Base-by-base conservation (phyloP, 331 rosid species). In the Saraca asoca region DNA sequence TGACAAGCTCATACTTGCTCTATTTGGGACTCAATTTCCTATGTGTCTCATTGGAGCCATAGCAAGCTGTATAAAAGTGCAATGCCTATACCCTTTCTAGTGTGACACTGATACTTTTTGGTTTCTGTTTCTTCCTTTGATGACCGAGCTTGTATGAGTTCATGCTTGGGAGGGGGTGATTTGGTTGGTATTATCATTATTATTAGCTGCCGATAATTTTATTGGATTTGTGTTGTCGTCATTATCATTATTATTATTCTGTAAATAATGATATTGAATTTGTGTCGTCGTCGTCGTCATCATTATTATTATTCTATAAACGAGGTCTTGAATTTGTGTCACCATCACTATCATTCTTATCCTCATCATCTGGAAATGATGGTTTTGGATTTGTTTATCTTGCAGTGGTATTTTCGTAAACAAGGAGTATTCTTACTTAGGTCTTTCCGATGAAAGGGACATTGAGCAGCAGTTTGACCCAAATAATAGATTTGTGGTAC, bases 11-110 rank as follows among this genome's bases (percentile, higher is more conserved):
- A 93, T 93, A 58, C 88, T 90, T 6, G 7, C 80, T 29, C 91
- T 93, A 54, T 93, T 93, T 81, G 85, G 71, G 46, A 79, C 86
- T 68, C 95, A 90, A 19, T 90, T 93, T 72, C 31, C 67, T 24
- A 79, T 90, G 94, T 93, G 97, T 73, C 73, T 93, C 34, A 73
- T 93, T 70, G 98, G 98, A 62, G 95, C 97, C 66, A 73, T 88
- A 33, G 90, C 95, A 79, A 93, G 98, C 97, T 86, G 52, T 52
- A 84, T 52, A 62, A 76, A 34, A 48, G 16, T 41, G 37, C 63
- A 62, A 52, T 58, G 24, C 35, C 64, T 69, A 56, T 51, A 67
- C 59, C 52, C 13, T 54, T 62, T 33, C n/a, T 29, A 38, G 45
- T 66, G 15, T 51, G 38, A 20, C 51, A 69, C 55, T n/a, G 66